These are phyloP conservation scores for Gleditsia sinensis DNA, from an alignment of 306 rosid genomes.

Conservation along the genomic window DNA sequence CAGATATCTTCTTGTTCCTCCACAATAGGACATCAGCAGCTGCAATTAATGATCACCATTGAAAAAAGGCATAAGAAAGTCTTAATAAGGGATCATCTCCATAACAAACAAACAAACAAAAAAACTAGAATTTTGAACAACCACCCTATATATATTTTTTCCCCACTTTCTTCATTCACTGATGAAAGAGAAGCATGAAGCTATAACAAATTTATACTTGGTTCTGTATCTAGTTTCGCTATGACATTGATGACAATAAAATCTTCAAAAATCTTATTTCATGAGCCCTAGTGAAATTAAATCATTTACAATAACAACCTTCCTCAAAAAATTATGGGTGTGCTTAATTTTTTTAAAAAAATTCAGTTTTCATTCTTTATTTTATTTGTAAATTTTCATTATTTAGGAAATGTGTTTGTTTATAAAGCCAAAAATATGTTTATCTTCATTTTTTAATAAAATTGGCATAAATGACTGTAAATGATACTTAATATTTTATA, in stretches of 20 bases:
- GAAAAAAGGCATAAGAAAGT: background rate
- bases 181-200: background rate
- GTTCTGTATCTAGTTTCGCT: background rate
- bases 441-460: too few relatives aligned
- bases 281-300: too few relatives aligned
- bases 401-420: too few relatives aligned
- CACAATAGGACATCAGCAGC: conserved; percentile 81
- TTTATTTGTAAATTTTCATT: too few relatives aligned
- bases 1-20: conserved; percentile 78
- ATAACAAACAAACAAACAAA: background rate
- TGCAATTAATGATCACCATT: conserved; percentile 33
- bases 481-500: too few relatives aligned
- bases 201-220: too few relatives aligned
- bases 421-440: too few relatives aligned
- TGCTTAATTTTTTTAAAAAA: too few relatives aligned
- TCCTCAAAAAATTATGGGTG: too few relatives aligned
- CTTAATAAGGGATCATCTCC: background rate
- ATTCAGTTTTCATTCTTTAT: too few relatives aligned
- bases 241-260: background rate
- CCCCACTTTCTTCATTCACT: background rate
- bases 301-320: too few relatives aligned
- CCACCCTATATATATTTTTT: background rate
- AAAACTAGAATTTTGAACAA: background rate
- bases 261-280: background rate
- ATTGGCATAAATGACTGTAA: too few relatives aligned